Evolutionary conservation across 148 eudicot genomes (phyloP).

Genomic region (Chenopodium berlandieri): DNA sequence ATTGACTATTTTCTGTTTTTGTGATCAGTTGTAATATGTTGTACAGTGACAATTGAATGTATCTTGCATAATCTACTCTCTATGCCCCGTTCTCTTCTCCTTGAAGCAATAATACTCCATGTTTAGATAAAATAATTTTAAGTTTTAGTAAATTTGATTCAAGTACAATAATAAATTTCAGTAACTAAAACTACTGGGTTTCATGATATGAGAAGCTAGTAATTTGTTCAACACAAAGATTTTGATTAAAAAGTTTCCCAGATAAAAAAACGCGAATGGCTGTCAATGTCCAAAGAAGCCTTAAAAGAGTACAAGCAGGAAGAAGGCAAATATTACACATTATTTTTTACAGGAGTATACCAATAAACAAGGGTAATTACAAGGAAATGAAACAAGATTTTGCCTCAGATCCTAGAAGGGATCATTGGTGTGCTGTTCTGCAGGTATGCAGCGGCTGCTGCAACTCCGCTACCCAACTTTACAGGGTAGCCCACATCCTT

Average conservation of each 20-base stretch:
- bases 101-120: too few species aligned
- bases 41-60: slow-evolving; percentile 5
- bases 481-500: slow-evolving; percentile 97
- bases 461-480: slow-evolving; percentile 90
- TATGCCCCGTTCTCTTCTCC: too few species aligned
- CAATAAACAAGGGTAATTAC: slow-evolving; percentile 29
- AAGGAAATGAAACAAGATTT: slow-evolving; percentile 11
- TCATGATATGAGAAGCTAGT: neutral
- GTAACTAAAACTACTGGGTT: too few species aligned
- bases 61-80: neutral
- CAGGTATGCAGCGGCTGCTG: slow-evolving; percentile 75
- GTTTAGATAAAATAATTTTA: too few species aligned
- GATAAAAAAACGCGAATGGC: slow-evolving; percentile 13
- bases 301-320: slow-evolving; percentile 23
- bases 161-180: too few species aligned
- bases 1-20: neutral
- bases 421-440: slow-evolving; percentile 82
- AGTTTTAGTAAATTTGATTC: too few species aligned
- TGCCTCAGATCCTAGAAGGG: slow-evolving; percentile 78
- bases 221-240: slow-evolving; percentile 2
- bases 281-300: slow-evolving; percentile 18
- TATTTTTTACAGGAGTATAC: slow-evolving; percentile 20
- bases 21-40: neutral
- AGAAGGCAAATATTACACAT: slow-evolving; percentile 21
- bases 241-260: neutral